Evolutionary conservation across 164 flowering plant genomes (phyloP).

Genomic region (Vitis amurensis): DNA sequence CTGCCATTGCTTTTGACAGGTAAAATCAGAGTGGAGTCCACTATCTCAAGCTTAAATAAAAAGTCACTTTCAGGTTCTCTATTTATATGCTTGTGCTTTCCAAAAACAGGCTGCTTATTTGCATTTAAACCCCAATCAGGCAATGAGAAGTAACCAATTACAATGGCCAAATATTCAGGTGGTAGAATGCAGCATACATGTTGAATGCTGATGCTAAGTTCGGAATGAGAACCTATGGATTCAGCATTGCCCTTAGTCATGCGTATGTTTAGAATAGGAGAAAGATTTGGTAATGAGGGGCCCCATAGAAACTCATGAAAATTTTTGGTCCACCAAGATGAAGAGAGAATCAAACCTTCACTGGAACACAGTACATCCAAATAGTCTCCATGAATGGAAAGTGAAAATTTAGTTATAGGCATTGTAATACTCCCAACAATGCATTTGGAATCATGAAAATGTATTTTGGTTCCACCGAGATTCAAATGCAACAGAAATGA

Average conservation of each 20-base stretch:
- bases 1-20: constrained; percentile 44
- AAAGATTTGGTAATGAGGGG: constrained; percentile 38
- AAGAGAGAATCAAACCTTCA: constrained; percentile 60
- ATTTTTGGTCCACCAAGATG: constrained; percentile 56
- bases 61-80: constrained; percentile 13
- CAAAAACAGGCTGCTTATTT: constrained; percentile 20
- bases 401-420: constrained; percentile 38
- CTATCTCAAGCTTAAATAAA: constrained; percentile 60
- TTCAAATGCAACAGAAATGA: constrained; percentile 31
- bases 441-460: constrained; percentile 84
- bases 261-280: constrained; percentile 65
- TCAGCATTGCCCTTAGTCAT: constrained; percentile 36
- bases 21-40: constrained; percentile 59
- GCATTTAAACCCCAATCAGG: constrained; percentile 61
- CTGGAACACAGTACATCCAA: constrained; percentile 58
- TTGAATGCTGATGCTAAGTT: constrained; percentile 69
- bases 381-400: constrained; percentile 36
- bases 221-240: constrained; percentile 30
- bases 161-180: constrained; percentile 66
- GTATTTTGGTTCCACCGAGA: constrained; percentile 46
- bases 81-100: constrained; percentile 8
- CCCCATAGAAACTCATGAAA: constrained; percentile 63
- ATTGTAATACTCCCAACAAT: constrained; percentile 53
- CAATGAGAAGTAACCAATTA: constrained; percentile 84
- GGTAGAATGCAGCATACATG: constrained; percentile 73